Evolutionary conservation across 208 protist species (phyloP), one percentile per base, ranked within the genome.

Genomic region (Wallacemonas rigidus): DNA sequence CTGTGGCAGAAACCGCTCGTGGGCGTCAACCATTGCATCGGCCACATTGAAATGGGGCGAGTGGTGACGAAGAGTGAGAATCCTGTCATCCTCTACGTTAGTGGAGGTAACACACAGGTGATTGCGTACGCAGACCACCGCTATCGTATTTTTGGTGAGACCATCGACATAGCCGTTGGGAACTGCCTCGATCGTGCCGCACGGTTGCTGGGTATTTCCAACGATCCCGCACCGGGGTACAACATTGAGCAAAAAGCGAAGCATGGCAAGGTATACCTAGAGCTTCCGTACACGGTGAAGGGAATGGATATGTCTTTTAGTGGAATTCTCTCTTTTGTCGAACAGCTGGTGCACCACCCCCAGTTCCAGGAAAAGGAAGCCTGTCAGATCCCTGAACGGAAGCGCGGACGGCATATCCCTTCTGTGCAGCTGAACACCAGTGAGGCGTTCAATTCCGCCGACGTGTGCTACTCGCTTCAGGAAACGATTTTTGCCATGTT

Each of bases 71-170:
- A 85, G n/a, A 88, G 98, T 3, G 72, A 86, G 17, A 96, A 99
- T 77, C 99, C 99, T 8, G 91, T 99, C 1, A 97, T 99, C 45
- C 86, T 99, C 2, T 99, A 99, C 86, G 99, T 99, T 7, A 98
- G 91, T 73, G 99, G 99, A 36, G 99, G 99, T 43, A 99, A 99
- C 79, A 99, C 99, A 14, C 99, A 99, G 80, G 98, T 99, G 6
- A 99, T 99, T 79, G 95, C 96, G 6, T 98, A 98, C 79, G 85
- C 90, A 54, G 74, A 97, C 40, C 78, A 95, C 55, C 86, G 92
- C 39, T 99, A 99, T 83, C 87, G 98, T 43, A 99, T 99, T 53
- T 99, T 99, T 94, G 99, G 99, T 1, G 99, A 99, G 82, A 99
- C 99, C 12, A 99, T 99, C 74, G 99, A 99, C 82, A 99, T 99